Evolutionary conservation across 371 early-diverging fungal species (phyloP), one percentile per base, ranked within the genome.

Genomic region (Mortierella sp.): DNA sequence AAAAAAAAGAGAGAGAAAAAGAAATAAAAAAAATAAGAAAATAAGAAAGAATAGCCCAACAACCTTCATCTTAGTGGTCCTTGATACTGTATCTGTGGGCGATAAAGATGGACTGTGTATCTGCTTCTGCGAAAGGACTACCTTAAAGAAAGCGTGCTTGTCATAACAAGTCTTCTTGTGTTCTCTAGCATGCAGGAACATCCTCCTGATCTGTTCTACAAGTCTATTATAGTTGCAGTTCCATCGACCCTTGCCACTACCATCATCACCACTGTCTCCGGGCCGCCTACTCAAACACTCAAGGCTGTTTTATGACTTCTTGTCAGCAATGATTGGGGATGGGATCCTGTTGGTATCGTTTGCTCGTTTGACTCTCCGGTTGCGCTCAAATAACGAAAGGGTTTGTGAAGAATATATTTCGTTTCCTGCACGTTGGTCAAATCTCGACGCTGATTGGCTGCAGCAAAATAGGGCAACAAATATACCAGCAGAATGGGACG

Each of bases 381-480:
- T 54, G 54, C 54, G 54, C 54, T 54, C 54, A n/a, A 61, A 35
- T 61, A 35, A 12, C 62, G 5, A 40, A 37, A 5, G 11, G 10
- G 22, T 37, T 20, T 35, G 8, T 22, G 22, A 40, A 10, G 18
- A 32, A 62, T 39, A 52, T 39, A 43, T 66, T 39, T 57, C 14
- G 18, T 55, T 55, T 40, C 39, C 39, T 30, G 57, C 66, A 66
- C 66, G 66, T 66, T 66, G 2, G 14, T 35, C 8, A 39, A 55
- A 55, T 26, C 66, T 66, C 57, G 43, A 35, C 39, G 52, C 22
- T 66, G 40, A 66, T 66, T 66, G 66, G 66, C 66, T 66, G 43
- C 9, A n/a, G 52, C 26, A 43, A 43, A 43, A 43, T 16, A 43
- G 43, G 43, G 11, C 43, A 43, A 10, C 49, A 32, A 43, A 26